Percentiles rank a stretch among this genome's conserved stretches.
Conservation (phyloP, 2,329 filamentous ascomycete genomes). For the Drechslerella stenobrocha region DNA sequence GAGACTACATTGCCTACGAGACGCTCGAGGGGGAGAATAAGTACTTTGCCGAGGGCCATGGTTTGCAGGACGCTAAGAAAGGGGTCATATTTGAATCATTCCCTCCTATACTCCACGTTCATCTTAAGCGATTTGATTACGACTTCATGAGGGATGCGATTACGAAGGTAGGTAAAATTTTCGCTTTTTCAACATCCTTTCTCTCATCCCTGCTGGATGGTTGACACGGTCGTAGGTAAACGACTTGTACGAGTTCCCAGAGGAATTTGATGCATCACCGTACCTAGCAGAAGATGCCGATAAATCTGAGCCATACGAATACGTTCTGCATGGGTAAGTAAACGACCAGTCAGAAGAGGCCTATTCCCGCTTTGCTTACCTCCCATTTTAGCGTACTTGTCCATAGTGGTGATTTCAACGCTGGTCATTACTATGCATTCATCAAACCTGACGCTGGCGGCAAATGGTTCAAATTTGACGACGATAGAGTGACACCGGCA, state of each 20-base stretch:
- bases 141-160: conserved; percentile 94
- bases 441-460: conserved; percentile 91
- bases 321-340: conserved; percentile 73
- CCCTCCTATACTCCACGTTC: conserved; percentile 88
- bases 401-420: conserved; percentile 94
- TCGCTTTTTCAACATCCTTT: too few species aligned
- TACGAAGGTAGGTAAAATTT: conserved; percentile 73
- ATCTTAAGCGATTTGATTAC: conserved; percentile 97
- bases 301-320: conserved; percentile 83
- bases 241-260: conserved; percentile 86
- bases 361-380: conserved; percentile 1
- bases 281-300: conserved; percentile 87
- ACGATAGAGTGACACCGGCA: conserved; percentile 93
- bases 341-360: background rate
- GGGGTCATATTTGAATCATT: conserved; percentile 97
- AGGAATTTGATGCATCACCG: conserved; percentile 78
- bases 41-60: conserved; percentile 89
- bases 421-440: conserved; percentile 97
- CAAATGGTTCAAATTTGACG: conserved; percentile 95
- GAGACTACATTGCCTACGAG: conserved; percentile 94
- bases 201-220: too few species aligned
- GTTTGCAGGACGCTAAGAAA: conserved; percentile 94
- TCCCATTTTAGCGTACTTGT: conserved; percentile 72
- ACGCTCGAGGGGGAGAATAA: conserved; percentile 98
- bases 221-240: too few species aligned